These are phyloP conservation scores for Elongisporangium senticosum DNA, from an alignment of 352 stramenopile species.

Conservation along the genomic window DNA sequence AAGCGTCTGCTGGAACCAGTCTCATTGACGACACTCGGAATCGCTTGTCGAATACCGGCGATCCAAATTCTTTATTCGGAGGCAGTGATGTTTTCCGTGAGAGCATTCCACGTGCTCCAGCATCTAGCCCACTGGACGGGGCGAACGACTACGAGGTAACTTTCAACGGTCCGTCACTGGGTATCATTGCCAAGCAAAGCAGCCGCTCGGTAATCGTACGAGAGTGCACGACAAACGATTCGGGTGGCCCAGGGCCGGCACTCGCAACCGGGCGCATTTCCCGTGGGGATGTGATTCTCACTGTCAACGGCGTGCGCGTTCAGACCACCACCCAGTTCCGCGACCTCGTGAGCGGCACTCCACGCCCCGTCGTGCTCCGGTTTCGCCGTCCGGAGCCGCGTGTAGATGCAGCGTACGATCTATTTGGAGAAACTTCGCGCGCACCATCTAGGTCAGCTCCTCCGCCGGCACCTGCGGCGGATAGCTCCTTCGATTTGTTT, in stretches of 20 bases:
- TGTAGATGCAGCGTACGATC: slow-evolving; percentile 41
- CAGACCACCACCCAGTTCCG: slow-evolving; percentile 71
- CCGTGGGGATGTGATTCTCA: slow-evolving; percentile 60
- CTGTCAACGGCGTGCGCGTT: slow-evolving; percentile 61
- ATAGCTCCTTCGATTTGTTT: slow-evolving; percentile 15
- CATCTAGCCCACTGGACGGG: slow-evolving; percentile 2
- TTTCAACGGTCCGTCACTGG: slow-evolving; percentile 50
- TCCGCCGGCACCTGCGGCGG: not conserved
- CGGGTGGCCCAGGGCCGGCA: slow-evolving; percentile 36
- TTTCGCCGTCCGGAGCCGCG: slow-evolving; percentile 46
- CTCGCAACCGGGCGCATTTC: slow-evolving; percentile 46
- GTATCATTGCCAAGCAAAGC: slow-evolving; percentile 70
- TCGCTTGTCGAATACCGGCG: too few relatives aligned
- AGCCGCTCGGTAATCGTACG: slow-evolving; percentile 55
- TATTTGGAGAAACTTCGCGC: slow-evolving; percentile 58
- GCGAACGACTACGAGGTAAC: slow-evolving; percentile 71
- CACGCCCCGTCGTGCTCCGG: slow-evolving; percentile 64
- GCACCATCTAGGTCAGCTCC: not conserved
- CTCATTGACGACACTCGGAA: slow-evolving; percentile 22
- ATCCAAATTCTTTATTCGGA: too few relatives aligned
- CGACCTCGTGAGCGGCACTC: slow-evolving; percentile 45
- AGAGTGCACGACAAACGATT: slow-evolving; percentile 47
- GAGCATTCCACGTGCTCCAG: not conserved
- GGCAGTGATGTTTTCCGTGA: too few relatives aligned
- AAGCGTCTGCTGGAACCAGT: slow-evolving; percentile 24